phyloP scores from a whole-genome alignment of 805 yeast species.

The Suhomyces vadensis region DNA sequence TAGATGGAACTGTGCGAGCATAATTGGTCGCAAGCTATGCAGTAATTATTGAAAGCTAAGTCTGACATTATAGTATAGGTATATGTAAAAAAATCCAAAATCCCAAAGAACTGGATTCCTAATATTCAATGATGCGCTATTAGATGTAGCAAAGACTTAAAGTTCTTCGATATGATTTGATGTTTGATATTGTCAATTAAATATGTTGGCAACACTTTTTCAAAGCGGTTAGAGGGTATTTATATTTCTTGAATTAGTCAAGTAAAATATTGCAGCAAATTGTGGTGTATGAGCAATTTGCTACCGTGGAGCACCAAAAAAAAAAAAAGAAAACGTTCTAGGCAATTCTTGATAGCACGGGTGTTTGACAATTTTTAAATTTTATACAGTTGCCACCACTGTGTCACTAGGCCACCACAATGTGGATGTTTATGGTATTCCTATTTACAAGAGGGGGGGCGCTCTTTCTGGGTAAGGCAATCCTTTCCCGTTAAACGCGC shows the following conservation, averaged over 20 bases:
- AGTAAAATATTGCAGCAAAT: constrained; percentile 7
- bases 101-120: not conserved
- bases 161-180: not conserved
- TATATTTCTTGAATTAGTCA: not conserved
- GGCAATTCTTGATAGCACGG: constrained; percentile 1
- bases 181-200: not conserved
- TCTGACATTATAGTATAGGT: constrained; percentile 12
- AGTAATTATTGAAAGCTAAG: constrained; percentile 44
- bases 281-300: constrained; percentile 5
- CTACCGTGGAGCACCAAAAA: not conserved
- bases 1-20: constrained; percentile 21
- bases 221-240: constrained; percentile 3
- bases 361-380: not conserved
- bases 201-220: not conserved
- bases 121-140: not conserved
- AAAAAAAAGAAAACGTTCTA: constrained; percentile 4
- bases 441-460: not conserved
- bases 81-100: not conserved
- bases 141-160: not conserved
- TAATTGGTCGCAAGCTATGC: constrained; percentile 38
- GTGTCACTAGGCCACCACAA: not conserved
- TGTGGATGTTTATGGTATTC: not conserved
- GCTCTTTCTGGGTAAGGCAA: not conserved
- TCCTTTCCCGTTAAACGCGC: not conserved
- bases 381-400: not conserved